These are phyloP conservation scores for Fusarium gaditjirri DNA, from an alignment of 2,329 filamentous ascomycete species.

Conservation along the genomic window DNA sequence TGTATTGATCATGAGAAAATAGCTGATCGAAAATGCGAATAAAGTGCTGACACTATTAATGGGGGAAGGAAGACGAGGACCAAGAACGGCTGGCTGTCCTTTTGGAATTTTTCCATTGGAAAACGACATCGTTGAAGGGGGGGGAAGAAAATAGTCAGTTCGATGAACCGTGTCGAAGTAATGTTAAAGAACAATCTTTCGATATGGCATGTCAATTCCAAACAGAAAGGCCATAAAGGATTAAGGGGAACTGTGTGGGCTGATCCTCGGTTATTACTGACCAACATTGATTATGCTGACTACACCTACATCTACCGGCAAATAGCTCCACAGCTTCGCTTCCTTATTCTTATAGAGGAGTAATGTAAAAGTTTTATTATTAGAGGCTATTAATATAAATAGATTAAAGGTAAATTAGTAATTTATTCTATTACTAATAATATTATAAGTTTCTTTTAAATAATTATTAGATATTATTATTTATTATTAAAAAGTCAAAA, in stretches of 20 bases:
- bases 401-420: too few relatives aligned
- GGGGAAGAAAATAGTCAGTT: too few relatives aligned
- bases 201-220: background rate
- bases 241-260: background rate
- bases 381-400: too few relatives aligned
- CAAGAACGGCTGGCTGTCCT: background rate
- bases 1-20: background rate
- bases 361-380: background rate
- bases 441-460: too few relatives aligned
- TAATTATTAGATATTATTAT: too few relatives aligned
- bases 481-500: too few relatives aligned
- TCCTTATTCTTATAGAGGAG: background rate
- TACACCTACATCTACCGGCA: background rate
- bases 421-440: too few relatives aligned
- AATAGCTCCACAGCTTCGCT: background rate
- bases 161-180: too few relatives aligned
- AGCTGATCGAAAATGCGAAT: background rate
- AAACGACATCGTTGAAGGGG: background rate
- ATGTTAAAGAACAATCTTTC: too few relatives aligned
- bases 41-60: background rate
- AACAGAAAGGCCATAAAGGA: background rate
- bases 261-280: background rate
- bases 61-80: background rate
- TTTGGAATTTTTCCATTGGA: background rate
- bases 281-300: background rate